Conservation (phyloP, 305 asterid species). For the Fraxinus floribunda region DNA sequence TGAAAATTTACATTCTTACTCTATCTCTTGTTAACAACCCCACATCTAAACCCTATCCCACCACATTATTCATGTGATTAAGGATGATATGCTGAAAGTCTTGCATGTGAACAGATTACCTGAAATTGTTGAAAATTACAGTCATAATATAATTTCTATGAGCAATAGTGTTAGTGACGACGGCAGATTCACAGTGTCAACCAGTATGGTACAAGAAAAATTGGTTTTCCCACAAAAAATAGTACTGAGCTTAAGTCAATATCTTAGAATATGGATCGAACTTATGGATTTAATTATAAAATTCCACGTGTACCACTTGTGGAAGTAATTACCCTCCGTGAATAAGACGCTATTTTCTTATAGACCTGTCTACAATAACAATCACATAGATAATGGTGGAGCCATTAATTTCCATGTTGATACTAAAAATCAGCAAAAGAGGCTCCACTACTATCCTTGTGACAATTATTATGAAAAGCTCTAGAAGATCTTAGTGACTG, state of each 20-base stretch:
- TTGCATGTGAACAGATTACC: background rate
- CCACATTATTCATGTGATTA: background rate
- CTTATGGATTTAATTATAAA: background rate
- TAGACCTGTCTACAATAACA: background rate
- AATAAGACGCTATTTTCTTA: background rate
- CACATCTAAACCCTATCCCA: background rate
- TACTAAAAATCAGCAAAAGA: slow-evolving; percentile 40
- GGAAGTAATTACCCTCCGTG: background rate
- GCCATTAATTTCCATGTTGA: background rate
- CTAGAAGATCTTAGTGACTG: slow-evolving; percentile 44
- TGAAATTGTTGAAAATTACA: background rate
- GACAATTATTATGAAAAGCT: slow-evolving; percentile 30
- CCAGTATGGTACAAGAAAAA: too few relatives aligned
- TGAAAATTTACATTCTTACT: background rate
- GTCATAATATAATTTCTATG: background rate
- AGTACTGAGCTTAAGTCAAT: background rate
- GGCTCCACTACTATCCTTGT: slow-evolving; percentile 39
- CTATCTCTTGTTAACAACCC: background rate
- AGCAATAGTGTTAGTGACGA: background rate
- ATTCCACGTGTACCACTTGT: background rate
- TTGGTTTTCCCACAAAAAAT: background rate
- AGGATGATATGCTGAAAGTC: background rate
- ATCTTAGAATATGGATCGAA: background rate
- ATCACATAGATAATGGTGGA: background rate
- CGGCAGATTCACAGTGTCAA: too few relatives aligned